These are phyloP conservation scores for Blastocystis sp. DNA, from an alignment of 352 stramenopile species.

Conservation along the genomic window DNA sequence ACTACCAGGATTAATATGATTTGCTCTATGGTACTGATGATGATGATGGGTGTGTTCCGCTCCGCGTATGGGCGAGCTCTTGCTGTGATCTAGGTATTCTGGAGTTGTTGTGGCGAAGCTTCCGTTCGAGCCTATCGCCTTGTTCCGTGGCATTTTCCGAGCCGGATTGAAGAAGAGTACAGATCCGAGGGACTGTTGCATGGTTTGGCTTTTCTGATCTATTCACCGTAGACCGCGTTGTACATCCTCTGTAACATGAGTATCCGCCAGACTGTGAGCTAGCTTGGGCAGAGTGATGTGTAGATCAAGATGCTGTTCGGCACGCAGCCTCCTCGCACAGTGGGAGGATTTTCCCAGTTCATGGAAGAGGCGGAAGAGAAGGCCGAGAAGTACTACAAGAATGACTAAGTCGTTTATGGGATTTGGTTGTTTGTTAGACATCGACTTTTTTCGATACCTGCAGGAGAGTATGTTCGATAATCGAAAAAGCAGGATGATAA, in stretches of 20 bases:
- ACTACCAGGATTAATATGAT: constrained; percentile 28
- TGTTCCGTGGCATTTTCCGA: constrained; percentile 52
- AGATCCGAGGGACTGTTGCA: constrained; percentile 4
- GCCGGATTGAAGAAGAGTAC: not conserved
- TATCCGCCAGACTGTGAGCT: constrained; percentile 17
- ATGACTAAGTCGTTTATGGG: constrained; percentile 34
- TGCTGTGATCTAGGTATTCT: constrained; percentile 1
- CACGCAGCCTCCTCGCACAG: not conserved
- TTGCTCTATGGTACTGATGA: constrained; percentile 32
- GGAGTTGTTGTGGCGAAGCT: constrained; percentile 53
- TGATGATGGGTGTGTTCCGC: constrained; percentile 47
- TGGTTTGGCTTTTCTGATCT: not conserved
- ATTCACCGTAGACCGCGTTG: not conserved
- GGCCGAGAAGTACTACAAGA: constrained; percentile 8
- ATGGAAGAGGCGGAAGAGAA: constrained; percentile 37
- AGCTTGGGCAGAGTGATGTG: not conserved
- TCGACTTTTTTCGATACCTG: too few relatives aligned
- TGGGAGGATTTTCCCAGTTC: not conserved
- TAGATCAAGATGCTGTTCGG: constrained; percentile 53
- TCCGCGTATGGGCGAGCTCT: not conserved
- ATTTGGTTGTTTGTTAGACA: not conserved
- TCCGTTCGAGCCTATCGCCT: constrained; percentile 13
- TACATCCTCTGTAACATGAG: constrained; percentile 57
- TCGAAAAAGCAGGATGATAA: too few relatives aligned
- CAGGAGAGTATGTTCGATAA: too few relatives aligned